These are phyloP conservation scores for Colletotrichum sidae DNA, from an alignment of 2,329 filamentous ascomycete species.

Conservation along the genomic window DNA sequence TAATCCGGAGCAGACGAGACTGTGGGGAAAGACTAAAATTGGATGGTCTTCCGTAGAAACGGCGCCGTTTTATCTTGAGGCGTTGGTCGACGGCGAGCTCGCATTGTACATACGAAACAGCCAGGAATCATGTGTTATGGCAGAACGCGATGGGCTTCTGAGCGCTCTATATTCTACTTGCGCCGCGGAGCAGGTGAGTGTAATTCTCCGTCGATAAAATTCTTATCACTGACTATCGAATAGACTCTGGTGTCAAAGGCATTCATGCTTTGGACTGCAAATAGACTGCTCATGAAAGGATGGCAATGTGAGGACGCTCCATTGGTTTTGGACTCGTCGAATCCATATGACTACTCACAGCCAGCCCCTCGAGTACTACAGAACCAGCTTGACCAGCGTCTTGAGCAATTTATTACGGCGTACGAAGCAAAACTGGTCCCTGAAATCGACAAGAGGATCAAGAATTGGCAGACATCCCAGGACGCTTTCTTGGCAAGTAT, in stretches of 20 bases:
- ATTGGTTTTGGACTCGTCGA: not conserved
- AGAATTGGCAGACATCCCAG: not conserved
- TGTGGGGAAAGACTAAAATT: too few relatives aligned
- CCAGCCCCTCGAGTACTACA: not conserved
- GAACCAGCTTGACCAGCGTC: not conserved
- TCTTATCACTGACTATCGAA: not conserved
- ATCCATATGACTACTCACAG: not conserved
- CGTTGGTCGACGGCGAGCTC: not conserved
- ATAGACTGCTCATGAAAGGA: not conserved
- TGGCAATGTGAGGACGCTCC: not conserved
- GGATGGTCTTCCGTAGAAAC: too few relatives aligned
- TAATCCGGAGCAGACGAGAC: too few relatives aligned
- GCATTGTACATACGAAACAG: not conserved
- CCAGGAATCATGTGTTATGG: too few relatives aligned
- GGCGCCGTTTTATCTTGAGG: too few relatives aligned
- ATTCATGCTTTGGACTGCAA: not conserved
- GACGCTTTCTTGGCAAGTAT: not conserved
- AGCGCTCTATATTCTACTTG: not conserved
- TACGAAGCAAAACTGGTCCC: not conserved
- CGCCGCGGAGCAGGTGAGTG: too few relatives aligned
- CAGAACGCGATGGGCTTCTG: not conserved
- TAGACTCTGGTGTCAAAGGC: not conserved
- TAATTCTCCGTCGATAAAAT: not conserved
- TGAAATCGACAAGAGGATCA: not conserved
- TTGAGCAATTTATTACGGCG: not conserved